These are phyloP conservation scores for Oryza glaberrima DNA, from an alignment of 176 grass and related monocot species.

Conservation along the genomic window DNA sequence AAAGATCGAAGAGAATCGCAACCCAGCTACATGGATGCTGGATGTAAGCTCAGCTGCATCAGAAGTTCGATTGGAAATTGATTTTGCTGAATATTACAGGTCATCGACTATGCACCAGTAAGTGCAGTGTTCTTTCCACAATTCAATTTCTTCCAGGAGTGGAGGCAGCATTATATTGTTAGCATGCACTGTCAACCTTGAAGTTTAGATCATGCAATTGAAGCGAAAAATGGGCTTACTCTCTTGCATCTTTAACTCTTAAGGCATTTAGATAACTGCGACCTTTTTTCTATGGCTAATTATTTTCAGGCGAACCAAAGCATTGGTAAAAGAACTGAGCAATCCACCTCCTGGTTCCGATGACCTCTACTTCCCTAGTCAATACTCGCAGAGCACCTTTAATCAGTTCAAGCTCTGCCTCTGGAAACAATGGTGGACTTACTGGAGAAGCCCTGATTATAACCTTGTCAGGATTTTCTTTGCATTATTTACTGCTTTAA, in stretches of 20 bases:
- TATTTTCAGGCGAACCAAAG: slow-evolving; percentile 63
- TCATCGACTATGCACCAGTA: slow-evolving; percentile 66
- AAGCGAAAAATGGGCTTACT: neutral
- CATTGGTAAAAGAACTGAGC: slow-evolving; percentile 68
- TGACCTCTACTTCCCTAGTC: slow-evolving; percentile 70
- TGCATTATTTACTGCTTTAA: slow-evolving; percentile 56
- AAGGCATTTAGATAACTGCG: slow-evolving; percentile 28
- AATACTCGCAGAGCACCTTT: slow-evolving; percentile 52
- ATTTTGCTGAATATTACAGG: slow-evolving; percentile 72
- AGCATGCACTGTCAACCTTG: slow-evolving; percentile 21
- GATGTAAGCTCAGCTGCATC: slow-evolving; percentile 64
- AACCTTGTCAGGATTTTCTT: slow-evolving; percentile 72
- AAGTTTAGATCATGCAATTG: slow-evolving; percentile 14
- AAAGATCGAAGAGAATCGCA: slow-evolving; percentile 70
- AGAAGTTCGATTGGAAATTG: slow-evolving; percentile 63
- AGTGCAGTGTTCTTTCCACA: slow-evolving; percentile 34
- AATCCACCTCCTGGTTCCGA: slow-evolving; percentile 61
- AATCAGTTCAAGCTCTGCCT: slow-evolving; percentile 70
- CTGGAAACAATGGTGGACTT: slow-evolving; percentile 85
- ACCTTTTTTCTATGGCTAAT: slow-evolving; percentile 34
- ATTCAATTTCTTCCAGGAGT: slow-evolving; percentile 9
- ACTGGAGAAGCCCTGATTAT: slow-evolving; percentile 87
- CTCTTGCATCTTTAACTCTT: slow-evolving; percentile 33
- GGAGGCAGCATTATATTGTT: neutral
- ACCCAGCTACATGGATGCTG: slow-evolving; percentile 94